A percentile compares a stretch with the other conserved stretches of the same genome.
phyloP scores from a whole-genome alignment of 345 rosid species.

The Populus simonii region DNA sequence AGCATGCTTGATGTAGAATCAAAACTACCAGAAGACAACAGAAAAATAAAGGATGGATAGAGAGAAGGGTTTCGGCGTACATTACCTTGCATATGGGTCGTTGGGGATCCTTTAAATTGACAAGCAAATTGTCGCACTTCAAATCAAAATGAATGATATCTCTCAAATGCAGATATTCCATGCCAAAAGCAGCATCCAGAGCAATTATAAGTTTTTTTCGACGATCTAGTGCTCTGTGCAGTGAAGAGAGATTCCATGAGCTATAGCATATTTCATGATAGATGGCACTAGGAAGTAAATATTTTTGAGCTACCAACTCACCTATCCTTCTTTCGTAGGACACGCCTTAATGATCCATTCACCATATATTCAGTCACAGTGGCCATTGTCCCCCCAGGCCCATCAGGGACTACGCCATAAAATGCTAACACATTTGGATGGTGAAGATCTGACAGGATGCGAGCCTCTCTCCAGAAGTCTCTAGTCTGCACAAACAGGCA shows the following conservation, averaged over 20 bases:
- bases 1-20: neutral
- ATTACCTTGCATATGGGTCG: conserved; percentile 89
- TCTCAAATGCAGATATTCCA: conserved; percentile 89
- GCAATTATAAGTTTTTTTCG: conserved; percentile 72
- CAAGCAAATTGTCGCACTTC: conserved; percentile 91
- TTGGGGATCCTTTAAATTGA: conserved; percentile 83
- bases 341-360: conserved; percentile 82
- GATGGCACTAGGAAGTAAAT: neutral
- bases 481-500: conserved; percentile 42
- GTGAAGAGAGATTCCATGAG: conserved; percentile 15
- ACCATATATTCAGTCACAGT: conserved; percentile 92
- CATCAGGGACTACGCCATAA: conserved; percentile 88
- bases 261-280: conserved; percentile 8
- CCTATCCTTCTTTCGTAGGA: conserved; percentile 66
- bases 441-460: conserved; percentile 79
- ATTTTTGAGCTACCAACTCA: conserved; percentile 10
- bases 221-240: conserved; percentile 65
- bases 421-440: conserved; percentile 95
- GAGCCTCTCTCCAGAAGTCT: conserved; percentile 93
- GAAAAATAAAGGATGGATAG: neutral
- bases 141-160: conserved; percentile 89
- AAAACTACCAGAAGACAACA: neutral
- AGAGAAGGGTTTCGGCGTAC: neutral
- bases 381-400: conserved; percentile 84
- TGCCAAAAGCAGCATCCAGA: conserved; percentile 91